Conservation (phyloP, 1,139 yeast species). For the Magnusiomyces suaveolens region DNA sequence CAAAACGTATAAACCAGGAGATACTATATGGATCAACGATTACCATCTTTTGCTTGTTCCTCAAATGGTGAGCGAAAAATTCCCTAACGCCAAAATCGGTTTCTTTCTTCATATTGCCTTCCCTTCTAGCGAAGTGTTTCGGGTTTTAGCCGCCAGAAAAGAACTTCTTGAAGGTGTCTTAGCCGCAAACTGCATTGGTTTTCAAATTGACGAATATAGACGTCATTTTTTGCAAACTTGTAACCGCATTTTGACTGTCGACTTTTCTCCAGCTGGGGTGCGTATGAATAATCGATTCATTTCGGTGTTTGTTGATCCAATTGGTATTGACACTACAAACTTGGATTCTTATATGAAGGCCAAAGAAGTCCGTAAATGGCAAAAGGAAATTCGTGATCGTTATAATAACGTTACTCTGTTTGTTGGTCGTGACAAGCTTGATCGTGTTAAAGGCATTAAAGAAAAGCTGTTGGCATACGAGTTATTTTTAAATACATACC, state of each 20-base stretch:
- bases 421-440: constrained; percentile 83
- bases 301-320: constrained; percentile 61
- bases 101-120: constrained; percentile 88
- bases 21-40: constrained; percentile 85
- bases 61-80: constrained; percentile 59
- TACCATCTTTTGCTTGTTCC: constrained; percentile 86
- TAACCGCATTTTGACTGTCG: constrained; percentile 72
- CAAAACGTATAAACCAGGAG: constrained; percentile 55
- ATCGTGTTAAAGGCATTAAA: constrained; percentile 76
- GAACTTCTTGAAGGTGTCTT: constrained; percentile 71
- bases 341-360: constrained; percentile 40
- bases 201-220: constrained; percentile 88
- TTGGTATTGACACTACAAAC: constrained; percentile 74
- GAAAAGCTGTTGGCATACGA: constrained; percentile 86
- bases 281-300: constrained; percentile 58
- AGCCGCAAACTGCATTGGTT: constrained; percentile 80
- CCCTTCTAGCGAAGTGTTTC: constrained; percentile 91
- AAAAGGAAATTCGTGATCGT: constrained; percentile 58
- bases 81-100: constrained; percentile 84
- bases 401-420: constrained; percentile 62
- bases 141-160: constrained; percentile 84
- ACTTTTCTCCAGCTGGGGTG: constrained; percentile 53
- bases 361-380: constrained; percentile 61
- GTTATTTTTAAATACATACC: constrained; percentile 57
- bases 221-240: constrained; percentile 91